These are phyloP conservation scores for Globisporangium echinulatum DNA, from an alignment of 352 stramenopile genomes.

Conservation along the genomic window DNA sequence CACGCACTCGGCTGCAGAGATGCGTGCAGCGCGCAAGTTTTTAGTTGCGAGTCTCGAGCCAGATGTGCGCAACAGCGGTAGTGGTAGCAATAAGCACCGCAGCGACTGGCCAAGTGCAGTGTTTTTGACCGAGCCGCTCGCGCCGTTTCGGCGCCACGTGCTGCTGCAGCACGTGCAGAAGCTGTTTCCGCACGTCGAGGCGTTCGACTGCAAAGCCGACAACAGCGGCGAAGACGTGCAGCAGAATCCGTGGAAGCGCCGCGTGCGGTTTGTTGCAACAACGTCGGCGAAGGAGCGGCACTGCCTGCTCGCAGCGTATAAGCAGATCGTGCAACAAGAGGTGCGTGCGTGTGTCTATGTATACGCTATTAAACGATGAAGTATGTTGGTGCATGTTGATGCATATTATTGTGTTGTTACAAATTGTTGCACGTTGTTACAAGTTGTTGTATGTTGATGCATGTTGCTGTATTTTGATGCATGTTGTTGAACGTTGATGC, in stretches of 20 bases:
- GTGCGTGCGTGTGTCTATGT: neutral
- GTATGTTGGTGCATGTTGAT: too few relatives aligned
- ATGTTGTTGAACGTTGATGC: too few relatives aligned
- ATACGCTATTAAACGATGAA: neutral
- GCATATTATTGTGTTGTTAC: too few relatives aligned
- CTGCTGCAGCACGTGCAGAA: slow-evolving; percentile 44
- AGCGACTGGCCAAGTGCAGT: slow-evolving; percentile 20
- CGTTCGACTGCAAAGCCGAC: slow-evolving; percentile 64
- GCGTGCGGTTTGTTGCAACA: slow-evolving; percentile 41
- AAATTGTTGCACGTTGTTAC: too few relatives aligned
- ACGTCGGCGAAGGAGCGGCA: slow-evolving; percentile 18
- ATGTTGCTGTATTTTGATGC: too few relatives aligned
- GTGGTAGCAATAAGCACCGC: slow-evolving; percentile 7
- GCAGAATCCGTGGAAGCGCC: slow-evolving; percentile 51
- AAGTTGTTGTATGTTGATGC: too few relatives aligned
- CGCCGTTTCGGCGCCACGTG: slow-evolving; percentile 56
- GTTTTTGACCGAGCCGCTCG: slow-evolving; percentile 52
- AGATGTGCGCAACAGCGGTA: neutral
- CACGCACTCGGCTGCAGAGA: slow-evolving; percentile 2
- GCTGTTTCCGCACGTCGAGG: slow-evolving; percentile 28
- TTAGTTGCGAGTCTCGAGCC: slow-evolving; percentile 22
- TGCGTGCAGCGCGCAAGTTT: slow-evolving; percentile 29
- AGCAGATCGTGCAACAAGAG: slow-evolving; percentile 25
- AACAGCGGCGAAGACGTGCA: slow-evolving; percentile 26
- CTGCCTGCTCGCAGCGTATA: slow-evolving; percentile 25